Base-by-base conservation (phyloP, 2,329 filamentous ascomycete species). In the Emericellopsis atlantica region DNA sequence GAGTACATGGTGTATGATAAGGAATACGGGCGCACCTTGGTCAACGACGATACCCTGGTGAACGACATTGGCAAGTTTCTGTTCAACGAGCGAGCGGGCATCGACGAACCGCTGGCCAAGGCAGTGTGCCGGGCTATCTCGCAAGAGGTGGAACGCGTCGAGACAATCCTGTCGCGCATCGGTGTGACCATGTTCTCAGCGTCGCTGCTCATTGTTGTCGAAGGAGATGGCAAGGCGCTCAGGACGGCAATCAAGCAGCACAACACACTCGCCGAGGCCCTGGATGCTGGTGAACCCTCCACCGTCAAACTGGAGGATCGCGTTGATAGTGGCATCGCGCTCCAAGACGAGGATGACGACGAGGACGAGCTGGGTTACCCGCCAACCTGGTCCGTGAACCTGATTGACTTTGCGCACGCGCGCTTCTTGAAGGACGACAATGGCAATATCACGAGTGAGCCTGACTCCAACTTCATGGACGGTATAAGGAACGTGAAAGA, bases 391-490 rank as follows among this genome's bases (percentile, higher is more conserved):
- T 45, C 49, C 11, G 70, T 95, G 39, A 92, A 90, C 55, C 70
- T 98, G 47, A 98, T 98, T 51, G 92, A 98, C 59, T 98, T 98
- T 69, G 92, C 92, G 2, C 92, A 98, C 60, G 92, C 92, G 10
- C 65, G 69, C 39, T 96, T 83, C 80, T 82, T 78, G 1, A 83
- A 85, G 0, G 36, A 22, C 24, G 86, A 87, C 1, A 64, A 82
- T 51, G 90, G 90, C 0, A 29, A 29, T 12, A 29, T 29, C 6
- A 12, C 26, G 12, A 29, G 4, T 12, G 26, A 29, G 26, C 81
- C 84, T 0, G 92, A 98, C 57, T 81, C 94, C 61, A 96, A 96
- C 54, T 66, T 74, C 12, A 66, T 95, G 26, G 66, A 66, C 31
- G 89, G 89, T 0, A 76, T 95, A 46, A 70, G 79, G 54, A 90